Evolutionary conservation across 2,329 filamentous ascomycete species (phyloP).

Genomic region (Rugonectria rugulosa): DNA sequence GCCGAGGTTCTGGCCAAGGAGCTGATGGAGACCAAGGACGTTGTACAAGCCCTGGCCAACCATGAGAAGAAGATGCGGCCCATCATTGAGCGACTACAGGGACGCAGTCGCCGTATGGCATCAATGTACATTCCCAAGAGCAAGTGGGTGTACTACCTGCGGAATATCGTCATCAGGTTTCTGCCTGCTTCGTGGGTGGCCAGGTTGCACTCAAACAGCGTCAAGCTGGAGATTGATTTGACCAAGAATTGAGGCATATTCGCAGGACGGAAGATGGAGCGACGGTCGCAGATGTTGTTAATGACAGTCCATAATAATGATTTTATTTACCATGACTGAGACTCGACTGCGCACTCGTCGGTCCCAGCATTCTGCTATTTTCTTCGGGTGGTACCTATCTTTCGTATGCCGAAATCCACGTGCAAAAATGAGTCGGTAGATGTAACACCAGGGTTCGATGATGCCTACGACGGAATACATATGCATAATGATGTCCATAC

Average conservation of each 20-base stretch:
- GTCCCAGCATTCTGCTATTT: too few relatives aligned
- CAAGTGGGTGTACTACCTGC: constrained; percentile 3
- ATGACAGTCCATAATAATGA: too few relatives aligned
- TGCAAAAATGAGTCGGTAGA: too few relatives aligned
- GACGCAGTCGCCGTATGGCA: constrained; percentile 7
- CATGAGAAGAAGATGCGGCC: constrained; percentile 13
- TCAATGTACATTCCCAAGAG: constrained; percentile 15
- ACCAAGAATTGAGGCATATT: neutral
- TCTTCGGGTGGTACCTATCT: too few relatives aligned
- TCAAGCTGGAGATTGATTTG: constrained; percentile 1
- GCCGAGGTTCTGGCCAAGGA: constrained; percentile 7
- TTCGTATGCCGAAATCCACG: too few relatives aligned
- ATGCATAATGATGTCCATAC: too few relatives aligned
- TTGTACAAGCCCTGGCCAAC: neutral
- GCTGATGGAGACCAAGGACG: constrained; percentile 1
- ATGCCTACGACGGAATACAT: too few relatives aligned
- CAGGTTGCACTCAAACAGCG: neutral
- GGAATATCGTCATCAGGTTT: constrained; percentile 2
- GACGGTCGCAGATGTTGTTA: neutral
- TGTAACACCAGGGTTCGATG: too few relatives aligned
- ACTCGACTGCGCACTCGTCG: too few relatives aligned
- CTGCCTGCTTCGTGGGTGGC: constrained; percentile 9
- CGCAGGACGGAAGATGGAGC: too few relatives aligned
- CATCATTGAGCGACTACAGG: constrained; percentile 5
- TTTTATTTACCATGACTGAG: too few relatives aligned